These are phyloP conservation scores for Primulina eburnea DNA, from an alignment of 257 asterid genomes.

Conservation along the genomic window DNA sequence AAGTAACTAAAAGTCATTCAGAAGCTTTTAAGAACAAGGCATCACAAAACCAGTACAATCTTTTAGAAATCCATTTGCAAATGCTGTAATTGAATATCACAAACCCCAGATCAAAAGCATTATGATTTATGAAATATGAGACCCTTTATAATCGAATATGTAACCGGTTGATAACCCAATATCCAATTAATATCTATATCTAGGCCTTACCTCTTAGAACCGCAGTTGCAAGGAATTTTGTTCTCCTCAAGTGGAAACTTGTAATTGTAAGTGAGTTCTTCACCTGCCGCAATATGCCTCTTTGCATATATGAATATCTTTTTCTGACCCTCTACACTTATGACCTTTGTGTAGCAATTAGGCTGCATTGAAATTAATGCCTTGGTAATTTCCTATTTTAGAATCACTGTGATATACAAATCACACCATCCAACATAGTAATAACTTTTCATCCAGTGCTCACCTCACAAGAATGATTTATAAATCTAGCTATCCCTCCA, in stretches of 20 bases:
- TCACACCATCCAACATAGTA: conserved; percentile 23
- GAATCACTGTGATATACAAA: conserved; percentile 15
- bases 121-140: too few species aligned
- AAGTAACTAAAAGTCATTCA: too few species aligned
- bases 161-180: background rate
- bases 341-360: conserved; percentile 97
- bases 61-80: background rate
- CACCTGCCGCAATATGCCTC: conserved; percentile 90
- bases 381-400: conserved; percentile 19
- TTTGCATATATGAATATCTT: conserved; percentile 95
- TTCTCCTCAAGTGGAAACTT: conserved; percentile 97
- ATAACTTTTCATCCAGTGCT: conserved; percentile 19
- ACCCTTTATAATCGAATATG: background rate
- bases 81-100: background rate
- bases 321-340: conserved; percentile 93
- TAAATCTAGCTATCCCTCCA: conserved; percentile 96
- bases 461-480: conserved; percentile 99
- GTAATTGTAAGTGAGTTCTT: conserved; percentile 92
- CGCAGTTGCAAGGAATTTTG: conserved; percentile 96
- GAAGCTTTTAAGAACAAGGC: background rate
- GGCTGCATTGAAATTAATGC: conserved; percentile 57
- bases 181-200: conserved; percentile 6
- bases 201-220: conserved; percentile 72
- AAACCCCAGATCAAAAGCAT: background rate
- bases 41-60: background rate